Evolutionary conservation across 352 stramenopile genomes (phyloP), one percentile per base, ranked within the genome.

Genomic region (Phytophthora parvispora): DNA sequence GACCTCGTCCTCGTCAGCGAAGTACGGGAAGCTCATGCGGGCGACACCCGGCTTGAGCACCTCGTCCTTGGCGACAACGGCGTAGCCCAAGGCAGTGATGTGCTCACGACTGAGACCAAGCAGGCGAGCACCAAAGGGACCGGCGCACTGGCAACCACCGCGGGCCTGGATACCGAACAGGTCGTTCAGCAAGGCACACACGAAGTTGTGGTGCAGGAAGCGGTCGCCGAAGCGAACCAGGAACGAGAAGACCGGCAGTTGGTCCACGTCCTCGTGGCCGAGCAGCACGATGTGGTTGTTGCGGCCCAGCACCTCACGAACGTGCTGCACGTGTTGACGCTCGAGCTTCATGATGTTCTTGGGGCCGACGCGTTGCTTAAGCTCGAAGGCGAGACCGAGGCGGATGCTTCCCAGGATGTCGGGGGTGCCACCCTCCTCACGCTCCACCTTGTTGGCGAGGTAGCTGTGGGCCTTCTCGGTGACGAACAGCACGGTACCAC

Each of bases 201-300:
- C 97, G 65, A 99, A 99, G 72, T 99, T 99, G 82, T 98, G 99
- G 77, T 99, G 98, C 50, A 99, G 75, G 78, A 98, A 99, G 13
- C 92, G 65, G 50, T 86, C 72, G 5, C 88, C 89, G 48, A 86
- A 97, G 25, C 88, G 86, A 27, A 99, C 85, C 1, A 99, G 74
- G 61, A 99, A 99, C 7, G 97, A 99, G 68, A 99, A 98, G 20
- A 99, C 93, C 0, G 97, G 96, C 34, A 99, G 75, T 22, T 94
- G 64, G 10, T 78, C 74, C 25, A 78, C 34, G 45, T 75, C 72
- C 6, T 78, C 61, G 34, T 81, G 69, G 3, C 96, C 97, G 16
- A 99, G 79, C 20, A 99, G 60, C 24, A 98, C 91, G 15, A 99
- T 80, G 31, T 83, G 83, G 29, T 74, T 67, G 59, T 98, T 80